Conservation (phyloP, 2,329 filamentous ascomycete species). For the Calycina herbarum region DNA sequence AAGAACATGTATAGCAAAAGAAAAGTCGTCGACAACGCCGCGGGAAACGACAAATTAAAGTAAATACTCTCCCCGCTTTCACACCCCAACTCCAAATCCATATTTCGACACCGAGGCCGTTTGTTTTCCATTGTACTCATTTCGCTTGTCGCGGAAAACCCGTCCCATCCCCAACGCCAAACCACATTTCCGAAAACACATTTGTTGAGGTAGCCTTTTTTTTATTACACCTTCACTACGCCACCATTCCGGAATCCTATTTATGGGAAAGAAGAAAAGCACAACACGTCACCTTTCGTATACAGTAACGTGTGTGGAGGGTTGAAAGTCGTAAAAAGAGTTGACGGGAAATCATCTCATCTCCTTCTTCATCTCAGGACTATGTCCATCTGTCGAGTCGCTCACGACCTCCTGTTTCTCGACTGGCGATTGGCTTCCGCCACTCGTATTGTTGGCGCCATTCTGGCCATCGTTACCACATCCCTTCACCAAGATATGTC, state of each 20-base stretch:
- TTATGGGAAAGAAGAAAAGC: constrained; percentile 8
- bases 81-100: constrained; percentile 4
- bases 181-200: not conserved
- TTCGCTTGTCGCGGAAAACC: not conserved
- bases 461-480: constrained; percentile 51
- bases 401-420: constrained; percentile 36
- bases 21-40: too few relatives aligned
- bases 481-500: constrained; percentile 67
- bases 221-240: constrained; percentile 22
- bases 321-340: not conserved
- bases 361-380: constrained; percentile 30
- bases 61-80: not conserved
- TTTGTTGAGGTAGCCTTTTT: not conserved
- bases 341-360: constrained; percentile 8
- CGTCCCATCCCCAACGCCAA: constrained; percentile 1
- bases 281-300: constrained; percentile 14
- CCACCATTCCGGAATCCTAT: constrained; percentile 17
- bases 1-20: not conserved
- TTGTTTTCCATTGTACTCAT: constrained; percentile 1
- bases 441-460: constrained; percentile 24
- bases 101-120: not conserved
- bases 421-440: constrained; percentile 32
- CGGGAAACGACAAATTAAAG: not conserved
- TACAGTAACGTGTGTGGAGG: constrained; percentile 11
- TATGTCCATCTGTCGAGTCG: constrained; percentile 33